Percentiles rank a stretch among this genome's conserved stretches.
Evolutionary conservation across 441 rosid species (phyloP).

Genomic region (Biscutella laevigata): DNA sequence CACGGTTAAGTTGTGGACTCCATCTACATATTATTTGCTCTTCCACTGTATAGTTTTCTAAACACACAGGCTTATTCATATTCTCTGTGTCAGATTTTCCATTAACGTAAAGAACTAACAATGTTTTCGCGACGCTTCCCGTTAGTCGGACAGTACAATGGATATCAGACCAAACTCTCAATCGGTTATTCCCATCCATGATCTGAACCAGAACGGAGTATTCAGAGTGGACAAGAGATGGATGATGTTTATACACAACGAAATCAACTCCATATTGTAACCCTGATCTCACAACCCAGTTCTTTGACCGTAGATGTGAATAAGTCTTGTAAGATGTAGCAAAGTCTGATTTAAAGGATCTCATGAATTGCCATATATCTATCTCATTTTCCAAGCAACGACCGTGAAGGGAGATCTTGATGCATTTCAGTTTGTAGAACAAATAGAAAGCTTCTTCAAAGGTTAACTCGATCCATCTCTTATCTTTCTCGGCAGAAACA

Average conservation of each 20-base stretch:
- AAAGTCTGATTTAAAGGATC: slow-evolving; percentile 23
- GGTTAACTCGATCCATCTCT: slow-evolving; percentile 47
- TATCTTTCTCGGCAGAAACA: slow-evolving; percentile 35
- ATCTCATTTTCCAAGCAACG: slow-evolving; percentile 14
- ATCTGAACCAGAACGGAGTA: slow-evolving; percentile 43
- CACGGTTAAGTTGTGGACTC: slow-evolving; percentile 52
- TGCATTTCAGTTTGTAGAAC: slow-evolving; percentile 41
- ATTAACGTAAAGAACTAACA: slow-evolving; percentile 35
- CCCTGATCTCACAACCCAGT: slow-evolving; percentile 60
- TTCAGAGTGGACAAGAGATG: slow-evolving; percentile 64
- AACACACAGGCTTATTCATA: slow-evolving; percentile 28
- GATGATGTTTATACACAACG: slow-evolving; percentile 54
- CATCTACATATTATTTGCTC: slow-evolving; percentile 47
- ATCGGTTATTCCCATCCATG: slow-evolving; percentile 29
- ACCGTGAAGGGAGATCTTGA: slow-evolving; percentile 30
- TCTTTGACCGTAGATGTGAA: slow-evolving; percentile 43
- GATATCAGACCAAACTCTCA: slow-evolving; percentile 55
- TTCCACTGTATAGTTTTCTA: slow-evolving; percentile 35
- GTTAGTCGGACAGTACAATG: slow-evolving; percentile 41
- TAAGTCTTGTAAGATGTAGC: slow-evolving; percentile 47
- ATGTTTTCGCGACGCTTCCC: slow-evolving; percentile 50
- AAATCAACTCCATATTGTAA: slow-evolving; percentile 59
- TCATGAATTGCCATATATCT: slow-evolving; percentile 39
- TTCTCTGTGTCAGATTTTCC: slow-evolving; percentile 23
- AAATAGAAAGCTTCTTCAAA: slow-evolving; percentile 67